phyloP scores from a whole-genome alignment of 1,284 basidiomycete genomes.

The Ganoderma sp. region DNA sequence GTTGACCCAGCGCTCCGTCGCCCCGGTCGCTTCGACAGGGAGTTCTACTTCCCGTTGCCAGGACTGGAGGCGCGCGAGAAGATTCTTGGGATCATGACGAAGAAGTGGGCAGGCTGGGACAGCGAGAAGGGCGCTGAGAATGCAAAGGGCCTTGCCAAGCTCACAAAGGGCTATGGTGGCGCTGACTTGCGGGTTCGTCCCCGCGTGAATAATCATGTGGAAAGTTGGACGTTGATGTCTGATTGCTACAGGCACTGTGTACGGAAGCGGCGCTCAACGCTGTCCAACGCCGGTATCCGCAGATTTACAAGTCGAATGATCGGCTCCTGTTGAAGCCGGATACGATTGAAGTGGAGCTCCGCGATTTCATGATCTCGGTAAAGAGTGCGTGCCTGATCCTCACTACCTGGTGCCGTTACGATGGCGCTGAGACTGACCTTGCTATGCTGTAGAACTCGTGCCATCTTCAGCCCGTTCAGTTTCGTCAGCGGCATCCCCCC shows the following conservation, averaged over 20 bases:
- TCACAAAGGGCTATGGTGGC: slow-evolving; percentile 98
- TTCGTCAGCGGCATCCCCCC: slow-evolving; percentile 81
- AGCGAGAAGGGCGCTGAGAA: slow-evolving; percentile 61
- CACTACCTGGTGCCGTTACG: slow-evolving; percentile 13
- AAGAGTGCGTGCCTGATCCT: slow-evolving; percentile 70
- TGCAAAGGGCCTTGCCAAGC: slow-evolving; percentile 76
- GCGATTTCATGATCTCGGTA: slow-evolving; percentile 98
- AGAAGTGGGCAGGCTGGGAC: slow-evolving; percentile 88
- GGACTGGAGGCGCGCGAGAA: slow-evolving; percentile 84
- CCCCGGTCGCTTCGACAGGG: slow-evolving; percentile 96
- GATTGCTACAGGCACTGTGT: slow-evolving; percentile 74
- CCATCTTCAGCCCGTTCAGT: slow-evolving; percentile 95
- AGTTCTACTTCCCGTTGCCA: slow-evolving; percentile 98
- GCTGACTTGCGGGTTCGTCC: slow-evolving; percentile 88
- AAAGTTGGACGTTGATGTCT: not conserved
- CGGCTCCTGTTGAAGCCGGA: slow-evolving; percentile 87
- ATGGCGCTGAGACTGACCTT: slow-evolving; percentile 24
- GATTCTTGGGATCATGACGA: slow-evolving; percentile 93
- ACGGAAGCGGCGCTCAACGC: slow-evolving; percentile 98
- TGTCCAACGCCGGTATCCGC: slow-evolving; percentile 94
- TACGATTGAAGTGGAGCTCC: slow-evolving; percentile 84
- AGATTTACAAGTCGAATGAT: slow-evolving; percentile 95
- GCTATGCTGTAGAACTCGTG: slow-evolving; percentile 69
- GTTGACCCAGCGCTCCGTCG: slow-evolving; percentile 95
- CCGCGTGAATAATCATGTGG: not conserved